Conservation (phyloP, 2,329 filamentous ascomycete genomes). For the Aspergillus sp. region DNA sequence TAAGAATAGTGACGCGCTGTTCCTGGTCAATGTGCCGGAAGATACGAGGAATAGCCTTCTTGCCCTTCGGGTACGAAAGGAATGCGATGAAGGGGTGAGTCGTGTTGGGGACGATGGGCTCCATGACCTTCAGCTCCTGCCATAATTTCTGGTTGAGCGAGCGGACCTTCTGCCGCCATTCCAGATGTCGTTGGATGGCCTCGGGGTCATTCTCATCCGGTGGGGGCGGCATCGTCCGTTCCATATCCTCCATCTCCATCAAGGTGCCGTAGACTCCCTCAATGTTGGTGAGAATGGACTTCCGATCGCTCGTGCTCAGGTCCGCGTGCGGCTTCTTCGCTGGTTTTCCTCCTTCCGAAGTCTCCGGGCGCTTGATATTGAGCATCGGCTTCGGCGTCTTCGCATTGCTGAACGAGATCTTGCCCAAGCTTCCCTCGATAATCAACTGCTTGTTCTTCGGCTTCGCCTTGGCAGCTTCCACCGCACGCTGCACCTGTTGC, state of each 20-base stretch:
- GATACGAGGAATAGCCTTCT: conserved; percentile 90
- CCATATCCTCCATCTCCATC: conserved; percentile 93
- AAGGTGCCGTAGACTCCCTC: conserved; percentile 83
- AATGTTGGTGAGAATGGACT: conserved; percentile 79
- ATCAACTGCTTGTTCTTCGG: conserved; percentile 97
- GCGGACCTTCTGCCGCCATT: conserved; percentile 72
- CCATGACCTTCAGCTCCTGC: conserved; percentile 85
- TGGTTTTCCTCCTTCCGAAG: conserved; percentile 57
- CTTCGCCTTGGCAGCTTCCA: conserved; percentile 94
- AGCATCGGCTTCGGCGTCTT: conserved; percentile 94
- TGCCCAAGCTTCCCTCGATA: conserved; percentile 92
- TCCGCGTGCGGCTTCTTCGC: conserved; percentile 46
- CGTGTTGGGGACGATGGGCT: conserved; percentile 71
- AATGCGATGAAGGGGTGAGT: conserved; percentile 94
- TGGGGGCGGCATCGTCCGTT: conserved; percentile 72
- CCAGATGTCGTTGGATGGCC: conserved; percentile 69
- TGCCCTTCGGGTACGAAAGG: conserved; percentile 90
- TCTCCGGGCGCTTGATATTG: conserved; percentile 88
- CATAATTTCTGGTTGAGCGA: conserved; percentile 78
- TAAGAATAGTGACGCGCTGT: conserved; percentile 87
- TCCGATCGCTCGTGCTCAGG: conserved; percentile 70
- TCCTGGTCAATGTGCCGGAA: conserved; percentile 92
- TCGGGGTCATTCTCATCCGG: conserved; percentile 66
- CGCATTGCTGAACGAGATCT: conserved; percentile 98
- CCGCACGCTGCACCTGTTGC: conserved; percentile 94